phyloP scores from a whole-genome alignment of 257 asterid genomes.

The Penstemon barbatus region DNA sequence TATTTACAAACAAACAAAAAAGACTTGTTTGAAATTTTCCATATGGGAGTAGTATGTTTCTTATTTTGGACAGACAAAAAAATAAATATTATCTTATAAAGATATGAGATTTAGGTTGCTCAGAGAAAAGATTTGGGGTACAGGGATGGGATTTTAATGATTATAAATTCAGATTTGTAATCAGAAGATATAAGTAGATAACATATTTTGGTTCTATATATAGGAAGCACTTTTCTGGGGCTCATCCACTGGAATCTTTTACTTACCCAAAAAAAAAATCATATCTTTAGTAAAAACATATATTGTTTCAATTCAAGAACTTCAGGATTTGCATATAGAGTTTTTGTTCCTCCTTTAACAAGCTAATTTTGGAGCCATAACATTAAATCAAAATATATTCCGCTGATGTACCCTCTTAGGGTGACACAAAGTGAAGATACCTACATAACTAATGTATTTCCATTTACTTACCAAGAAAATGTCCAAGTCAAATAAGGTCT shows the following conservation, averaged over 20 bases:
- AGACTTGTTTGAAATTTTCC: too few species aligned
- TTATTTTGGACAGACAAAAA: too few species aligned
- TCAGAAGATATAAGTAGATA: too few species aligned
- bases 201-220: too few species aligned
- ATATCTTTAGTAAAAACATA: neutral
- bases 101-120: too few species aligned
- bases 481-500: neutral
- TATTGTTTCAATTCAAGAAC: neutral
- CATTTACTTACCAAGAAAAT: conserved; percentile 12
- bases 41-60: too few species aligned
- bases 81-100: too few species aligned
- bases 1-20: too few species aligned
- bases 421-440: neutral
- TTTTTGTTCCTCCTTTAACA: neutral
- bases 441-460: neutral
- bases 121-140: too few species aligned
- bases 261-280: neutral
- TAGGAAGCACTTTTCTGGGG: too few species aligned
- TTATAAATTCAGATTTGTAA: too few species aligned
- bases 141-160: too few species aligned
- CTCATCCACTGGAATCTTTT: neutral
- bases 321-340: neutral
- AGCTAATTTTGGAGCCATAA: neutral
- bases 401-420: neutral
- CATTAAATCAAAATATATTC: neutral